Evolutionary conservation across 176 grass and related monocot genomes (phyloP), one percentile per base, ranked within the genome.

Genomic region (Tuctoria greenei): DNA sequence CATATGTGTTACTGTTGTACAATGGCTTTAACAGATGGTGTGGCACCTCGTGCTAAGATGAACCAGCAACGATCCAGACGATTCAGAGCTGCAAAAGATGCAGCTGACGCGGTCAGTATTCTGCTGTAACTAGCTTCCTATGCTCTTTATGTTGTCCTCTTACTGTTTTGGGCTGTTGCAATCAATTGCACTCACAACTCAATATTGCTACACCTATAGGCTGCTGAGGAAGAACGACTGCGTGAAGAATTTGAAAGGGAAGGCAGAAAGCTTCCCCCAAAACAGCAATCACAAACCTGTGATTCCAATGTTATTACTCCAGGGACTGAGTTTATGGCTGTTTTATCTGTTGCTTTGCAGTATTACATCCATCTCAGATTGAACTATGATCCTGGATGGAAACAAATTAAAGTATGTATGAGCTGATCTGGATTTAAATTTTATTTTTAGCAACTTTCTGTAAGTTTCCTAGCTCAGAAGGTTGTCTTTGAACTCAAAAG

Each of bases 281-380:
- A 95, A 72, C 64, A 82, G 73, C 89, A 99, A 77, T 90, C 91
- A 51, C 91, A 99, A 79, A 80, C 85, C 47, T 94, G 90, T 67
- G 95, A 99, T 88, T 99, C 95, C 47, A 99, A 99, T 74, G 85
- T 99, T 81, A 99, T 99, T 80, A 99, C 95, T 72, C 95, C 95
- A 38, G 95, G 95, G 55, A 99, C 95, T 41, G 84, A 93, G 55
- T 99, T 99, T 89, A 99, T 99, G 95, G 95, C 49, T 73, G 95
- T 99, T 88, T 86, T 99, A 72, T 93, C 95, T 37, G 55, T 83
- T 51, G 91, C 95, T 26, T 84, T 99, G 77, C 95, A 99, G 82
- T 99, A 99, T 64, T 99, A 99, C 79, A 87, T 99, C 69, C 95
- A 99, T 83, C 69, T 80, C 49, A 92, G 95, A 67, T 86, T 99